Base-by-base conservation (phyloP, 805 yeast species). In the Metschnikowia lachancei region DNA sequence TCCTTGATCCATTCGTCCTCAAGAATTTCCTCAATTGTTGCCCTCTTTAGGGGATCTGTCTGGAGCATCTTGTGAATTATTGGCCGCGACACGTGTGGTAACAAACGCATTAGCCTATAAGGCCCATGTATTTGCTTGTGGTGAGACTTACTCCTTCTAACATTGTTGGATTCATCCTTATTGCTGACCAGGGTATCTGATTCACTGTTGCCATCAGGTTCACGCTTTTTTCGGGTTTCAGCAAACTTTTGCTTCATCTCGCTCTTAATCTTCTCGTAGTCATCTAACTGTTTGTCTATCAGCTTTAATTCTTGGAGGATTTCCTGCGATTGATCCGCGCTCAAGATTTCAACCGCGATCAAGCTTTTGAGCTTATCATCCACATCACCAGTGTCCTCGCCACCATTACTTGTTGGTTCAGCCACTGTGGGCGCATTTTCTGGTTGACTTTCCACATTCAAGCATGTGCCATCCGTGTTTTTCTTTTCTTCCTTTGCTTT, bases 31-130 rank as follows among this genome's bases (percentile, higher is more conserved):
- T 76, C 77, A 59, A 87, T 66, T 1, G 86, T 77, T 1, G 90
- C 87, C 58, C 95, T 75, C 47, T 75, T 69, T 1, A 48, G 46
- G 10, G 85, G 82, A 53, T 85, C 87, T 13, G 84, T 70, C 42
- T 74, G 74, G 22, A 87, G 65, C 82, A 87, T 85, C 48, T 67
- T 74, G 19, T 85, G 82, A 26, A 87, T 72, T 10, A 87, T 70
- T 11, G 92, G 94, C 64, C 95, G 76, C 13, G 94, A 72, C 7
- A 92, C 90, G 63, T 87, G 95, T 4, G 95, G 95, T 31, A 87
- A 66, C 41, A 87, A 68, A 66, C 95, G 78, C 83, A 87, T 80
- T 53, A 87, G 69, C 61, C 95, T 73, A 66, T 87, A 87, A 10
- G 94, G 92, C 6, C 95, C 95, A 58, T 85, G 90, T 19, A 85